These are phyloP conservation scores for Xerophyta viscosa DNA, from an alignment of 106 monocot genomes.

Conservation along the genomic window DNA sequence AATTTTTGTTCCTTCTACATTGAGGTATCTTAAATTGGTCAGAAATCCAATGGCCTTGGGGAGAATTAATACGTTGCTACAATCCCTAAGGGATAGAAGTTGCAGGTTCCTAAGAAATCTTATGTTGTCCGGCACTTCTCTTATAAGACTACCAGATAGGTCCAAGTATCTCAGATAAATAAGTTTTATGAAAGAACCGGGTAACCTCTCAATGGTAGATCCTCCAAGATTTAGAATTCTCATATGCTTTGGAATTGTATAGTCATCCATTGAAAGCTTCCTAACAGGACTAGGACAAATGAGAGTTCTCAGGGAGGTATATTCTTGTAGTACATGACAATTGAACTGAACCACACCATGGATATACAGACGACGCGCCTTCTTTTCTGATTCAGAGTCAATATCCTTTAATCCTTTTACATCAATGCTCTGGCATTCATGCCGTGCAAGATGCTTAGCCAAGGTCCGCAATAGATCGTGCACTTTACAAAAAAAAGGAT, in stretches of 20 bases:
- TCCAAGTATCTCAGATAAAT: constrained; percentile 7
- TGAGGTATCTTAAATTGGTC: not conserved
- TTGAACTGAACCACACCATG: not conserved
- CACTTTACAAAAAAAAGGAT: constrained; percentile 1
- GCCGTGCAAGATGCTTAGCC: not conserved
- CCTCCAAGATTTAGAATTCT: constrained; percentile 4
- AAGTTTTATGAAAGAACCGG: constrained; percentile 4
- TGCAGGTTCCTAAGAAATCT: constrained; percentile 2
- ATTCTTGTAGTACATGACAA: not conserved
- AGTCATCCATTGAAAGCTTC: not conserved
- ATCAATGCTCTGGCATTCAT: not conserved
- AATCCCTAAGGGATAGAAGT: not conserved
- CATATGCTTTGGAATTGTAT: not conserved
- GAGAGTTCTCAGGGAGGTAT: constrained; percentile 6
- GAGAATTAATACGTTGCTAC: not conserved
- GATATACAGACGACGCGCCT: not conserved
- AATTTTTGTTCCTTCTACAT: not conserved
- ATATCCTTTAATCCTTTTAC: not conserved
- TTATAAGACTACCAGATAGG: not conserved
- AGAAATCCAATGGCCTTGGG: not conserved
- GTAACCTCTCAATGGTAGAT: not conserved
- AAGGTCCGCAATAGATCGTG: constrained; percentile 17
- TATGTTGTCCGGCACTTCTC: constrained; percentile 5
- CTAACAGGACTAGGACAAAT: not conserved
- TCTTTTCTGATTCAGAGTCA: not conserved